A percentile compares a stretch with the other conserved stretches of the same genome.
Evolutionary conservation across 257 asterid genomes (phyloP).

Genomic region (Nicotiana sylvestris): DNA sequence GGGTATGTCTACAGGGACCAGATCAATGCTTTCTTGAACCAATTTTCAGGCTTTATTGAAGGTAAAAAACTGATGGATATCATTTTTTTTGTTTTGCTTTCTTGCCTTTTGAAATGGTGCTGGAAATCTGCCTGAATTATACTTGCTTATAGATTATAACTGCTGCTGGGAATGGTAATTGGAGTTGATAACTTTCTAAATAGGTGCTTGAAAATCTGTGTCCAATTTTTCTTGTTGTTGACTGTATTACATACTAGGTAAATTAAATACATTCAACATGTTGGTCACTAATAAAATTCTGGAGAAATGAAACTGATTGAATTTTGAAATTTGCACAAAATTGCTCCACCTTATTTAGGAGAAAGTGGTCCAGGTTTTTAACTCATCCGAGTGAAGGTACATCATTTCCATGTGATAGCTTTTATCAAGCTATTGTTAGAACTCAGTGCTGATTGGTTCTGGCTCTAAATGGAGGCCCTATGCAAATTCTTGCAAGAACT

Average conservation of each 20-base stretch:
- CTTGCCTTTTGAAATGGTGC: slow-evolving; percentile 42
- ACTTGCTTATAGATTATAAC: background rate
- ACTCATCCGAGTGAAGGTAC: background rate
- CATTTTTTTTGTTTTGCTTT: slow-evolving; percentile 16
- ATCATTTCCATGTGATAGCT: background rate
- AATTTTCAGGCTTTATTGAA: slow-evolving; percentile 66
- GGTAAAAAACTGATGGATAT: slow-evolving; percentile 29
- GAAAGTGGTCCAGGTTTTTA: background rate
- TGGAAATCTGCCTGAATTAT: slow-evolving; percentile 14
- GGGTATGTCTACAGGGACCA: slow-evolving; percentile 85
- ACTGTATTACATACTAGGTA: background rate
- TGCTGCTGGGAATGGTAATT: background rate
- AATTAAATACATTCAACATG: background rate
- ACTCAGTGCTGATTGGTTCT: background rate
- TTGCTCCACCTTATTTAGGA: background rate
- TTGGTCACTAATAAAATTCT: background rate
- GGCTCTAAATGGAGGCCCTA: slow-evolving; percentile 16
- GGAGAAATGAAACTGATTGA: background rate
- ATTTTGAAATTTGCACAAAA: background rate
- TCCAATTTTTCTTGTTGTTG: background rate
- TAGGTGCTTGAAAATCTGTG: background rate
- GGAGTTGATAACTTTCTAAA: background rate
- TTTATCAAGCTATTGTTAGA: background rate
- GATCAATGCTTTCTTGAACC: slow-evolving; percentile 74
- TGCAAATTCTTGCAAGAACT: background rate